Conservation (phyloP, 2,329 filamentous ascomycete species). For the Emergomyces orientalis region DNA sequence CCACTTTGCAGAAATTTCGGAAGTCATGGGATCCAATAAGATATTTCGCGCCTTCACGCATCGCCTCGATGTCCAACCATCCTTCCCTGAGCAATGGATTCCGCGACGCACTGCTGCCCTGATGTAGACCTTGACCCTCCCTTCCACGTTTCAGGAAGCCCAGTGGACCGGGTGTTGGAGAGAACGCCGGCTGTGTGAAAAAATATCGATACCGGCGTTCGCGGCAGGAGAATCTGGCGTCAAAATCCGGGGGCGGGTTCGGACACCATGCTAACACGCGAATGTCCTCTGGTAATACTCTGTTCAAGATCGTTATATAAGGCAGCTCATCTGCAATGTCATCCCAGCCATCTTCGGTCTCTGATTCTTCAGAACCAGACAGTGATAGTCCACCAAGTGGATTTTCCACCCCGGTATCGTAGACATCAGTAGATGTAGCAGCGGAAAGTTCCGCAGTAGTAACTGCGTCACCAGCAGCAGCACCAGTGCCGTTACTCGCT, state of each 20-base stretch:
- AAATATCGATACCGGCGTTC: conserved; percentile 93
- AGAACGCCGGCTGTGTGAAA: conserved; percentile 87
- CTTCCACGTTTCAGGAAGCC: conserved; percentile 36
- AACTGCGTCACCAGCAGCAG: conserved; percentile 9
- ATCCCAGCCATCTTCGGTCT: conserved; percentile 45
- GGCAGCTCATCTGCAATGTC: conserved; percentile 70
- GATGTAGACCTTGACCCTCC: conserved; percentile 17
- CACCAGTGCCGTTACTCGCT: not conserved
- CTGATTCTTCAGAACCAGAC: conserved; percentile 13
- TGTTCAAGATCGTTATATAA: conserved; percentile 77
- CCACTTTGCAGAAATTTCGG: conserved; percentile 92
- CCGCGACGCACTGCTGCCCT: conserved; percentile 12
- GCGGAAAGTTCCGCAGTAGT: conserved; percentile 15
- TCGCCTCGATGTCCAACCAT: conserved; percentile 78
- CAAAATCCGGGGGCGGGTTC: conserved; percentile 66
- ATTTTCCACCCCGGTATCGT: conserved; percentile 10
- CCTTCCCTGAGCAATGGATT: conserved; percentile 47
- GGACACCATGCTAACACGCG: conserved; percentile 90
- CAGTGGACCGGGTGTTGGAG: conserved; percentile 51
- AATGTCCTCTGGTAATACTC: conserved; percentile 80
- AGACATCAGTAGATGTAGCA: conserved; percentile 17
- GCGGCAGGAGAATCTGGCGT: conserved; percentile 83
- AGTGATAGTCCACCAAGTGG: conserved; percentile 16
- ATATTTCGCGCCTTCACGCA: conserved; percentile 69
- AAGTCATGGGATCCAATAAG: conserved; percentile 87